These are phyloP conservation scores for Lyophyllum semitale DNA, from an alignment of 768 basidiomycete genomes.

Conservation along the genomic window DNA sequence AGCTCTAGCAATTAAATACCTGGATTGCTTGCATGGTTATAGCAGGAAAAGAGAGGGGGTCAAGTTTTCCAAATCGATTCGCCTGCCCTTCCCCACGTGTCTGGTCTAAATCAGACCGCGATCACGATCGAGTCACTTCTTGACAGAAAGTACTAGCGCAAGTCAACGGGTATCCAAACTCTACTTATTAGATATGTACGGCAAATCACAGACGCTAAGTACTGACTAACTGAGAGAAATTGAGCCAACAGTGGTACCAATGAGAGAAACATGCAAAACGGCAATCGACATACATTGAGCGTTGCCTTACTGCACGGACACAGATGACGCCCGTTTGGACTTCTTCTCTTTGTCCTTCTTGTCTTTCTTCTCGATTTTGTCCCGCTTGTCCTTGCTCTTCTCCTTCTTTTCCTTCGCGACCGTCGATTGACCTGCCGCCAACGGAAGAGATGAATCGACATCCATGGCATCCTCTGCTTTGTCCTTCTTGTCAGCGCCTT, in stretches of 20 bases:
- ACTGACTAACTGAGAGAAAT: too few species aligned
- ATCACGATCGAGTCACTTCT: background rate
- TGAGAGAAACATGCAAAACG: too few species aligned
- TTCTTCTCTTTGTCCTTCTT: constrained; percentile 21
- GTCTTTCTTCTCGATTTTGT: constrained; percentile 29
- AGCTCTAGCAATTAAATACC: constrained; percentile 20
- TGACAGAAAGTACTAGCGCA: too few species aligned
- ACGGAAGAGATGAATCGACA: constrained; percentile 15
- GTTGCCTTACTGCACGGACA: constrained; percentile 15
- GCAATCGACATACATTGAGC: background rate
- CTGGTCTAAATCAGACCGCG: constrained; percentile 14
- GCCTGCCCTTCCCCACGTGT: constrained; percentile 30
- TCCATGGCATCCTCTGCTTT: constrained; percentile 18
- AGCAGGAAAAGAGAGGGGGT: constrained; percentile 19
- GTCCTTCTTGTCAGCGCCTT: constrained; percentile 11
- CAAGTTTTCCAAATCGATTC: constrained; percentile 30
- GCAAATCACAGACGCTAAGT: too few species aligned
- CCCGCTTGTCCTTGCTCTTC: constrained; percentile 36
- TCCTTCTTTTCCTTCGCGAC: constrained; percentile 14
- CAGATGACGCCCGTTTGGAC: constrained; percentile 16
- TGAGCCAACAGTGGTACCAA: too few species aligned
- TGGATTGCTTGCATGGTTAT: constrained; percentile 43
- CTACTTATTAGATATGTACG: too few species aligned
- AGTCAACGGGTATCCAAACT: too few species aligned
- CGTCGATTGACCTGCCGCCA: constrained; percentile 17